Conservation (phyloP, 352 stramenopile species). For the Globisporangium okanoganense region DNA sequence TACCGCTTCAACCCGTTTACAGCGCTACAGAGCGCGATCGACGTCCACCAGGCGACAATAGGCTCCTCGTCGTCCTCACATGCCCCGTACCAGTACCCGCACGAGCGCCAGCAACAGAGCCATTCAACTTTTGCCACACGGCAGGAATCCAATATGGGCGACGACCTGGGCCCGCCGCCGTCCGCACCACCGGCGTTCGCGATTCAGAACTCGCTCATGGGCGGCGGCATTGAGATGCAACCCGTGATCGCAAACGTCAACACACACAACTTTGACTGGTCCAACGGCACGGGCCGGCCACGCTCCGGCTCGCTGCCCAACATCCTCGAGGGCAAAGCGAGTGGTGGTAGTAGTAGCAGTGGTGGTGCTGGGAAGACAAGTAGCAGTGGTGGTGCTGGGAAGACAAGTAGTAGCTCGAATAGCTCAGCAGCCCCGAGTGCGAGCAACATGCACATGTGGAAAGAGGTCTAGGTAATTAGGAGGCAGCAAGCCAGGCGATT, state of each 20-base stretch:
- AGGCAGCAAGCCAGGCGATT: too few species aligned
- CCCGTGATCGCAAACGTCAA: conserved; percentile 72
- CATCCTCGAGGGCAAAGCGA: conserved; percentile 15
- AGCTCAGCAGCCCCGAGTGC: conserved; percentile 1
- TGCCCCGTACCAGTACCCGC: conserved; percentile 12
- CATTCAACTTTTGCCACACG: background rate
- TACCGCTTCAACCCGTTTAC: conserved; percentile 62
- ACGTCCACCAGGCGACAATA: conserved; percentile 26
- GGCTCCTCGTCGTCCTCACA: background rate
- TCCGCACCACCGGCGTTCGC: conserved; percentile 50
- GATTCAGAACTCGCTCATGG: conserved; percentile 80
- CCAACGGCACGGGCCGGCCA: conserved; percentile 30
- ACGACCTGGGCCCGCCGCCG: conserved; percentile 61
- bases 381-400: background rate
- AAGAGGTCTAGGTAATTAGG: conserved; percentile 25
- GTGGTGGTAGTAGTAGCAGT: background rate
- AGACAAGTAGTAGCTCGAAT: background rate
- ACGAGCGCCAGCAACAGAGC: conserved; percentile 13
- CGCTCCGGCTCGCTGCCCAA: conserved; percentile 38
- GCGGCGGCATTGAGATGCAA: conserved; percentile 74
- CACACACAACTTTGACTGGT: conserved; percentile 84
- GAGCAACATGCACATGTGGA: conserved; percentile 20
- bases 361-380: background rate
- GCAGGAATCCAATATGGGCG: conserved; percentile 4
- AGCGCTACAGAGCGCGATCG: conserved; percentile 56